phyloP scores from a whole-genome alignment of 2,329 filamentous ascomycete genomes.

The Coniella vitis region DNA sequence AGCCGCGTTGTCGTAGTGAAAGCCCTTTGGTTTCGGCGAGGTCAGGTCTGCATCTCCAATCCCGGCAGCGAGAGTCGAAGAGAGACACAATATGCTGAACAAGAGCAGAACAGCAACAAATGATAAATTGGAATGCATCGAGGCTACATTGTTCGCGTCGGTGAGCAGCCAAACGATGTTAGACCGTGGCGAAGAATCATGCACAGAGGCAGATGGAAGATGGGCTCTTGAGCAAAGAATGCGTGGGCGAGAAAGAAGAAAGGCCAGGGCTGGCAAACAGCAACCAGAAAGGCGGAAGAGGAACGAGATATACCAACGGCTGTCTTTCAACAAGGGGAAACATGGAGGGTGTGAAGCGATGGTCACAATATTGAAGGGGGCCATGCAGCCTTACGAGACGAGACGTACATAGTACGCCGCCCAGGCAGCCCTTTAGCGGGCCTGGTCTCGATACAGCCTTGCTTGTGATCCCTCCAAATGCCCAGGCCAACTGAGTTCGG shows the following conservation, averaged over 20 bases:
- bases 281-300: background rate
- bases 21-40: background rate
- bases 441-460: constrained; percentile 2
- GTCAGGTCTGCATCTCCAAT: background rate
- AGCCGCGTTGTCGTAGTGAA: background rate
- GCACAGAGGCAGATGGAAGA: background rate
- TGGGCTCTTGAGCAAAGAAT: constrained; percentile 1
- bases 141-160: constrained; percentile 11
- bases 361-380: no score
- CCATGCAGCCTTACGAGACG: constrained; percentile 8
- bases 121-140: constrained; percentile 11
- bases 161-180: constrained; percentile 4
- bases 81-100: constrained; percentile 1
- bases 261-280: background rate
- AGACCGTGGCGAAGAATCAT: constrained; percentile 5
- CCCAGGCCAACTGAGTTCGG: background rate
- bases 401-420: background rate
- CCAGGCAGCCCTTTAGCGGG: constrained; percentile 10
- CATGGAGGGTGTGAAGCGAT: no score
- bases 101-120: constrained; percentile 7
- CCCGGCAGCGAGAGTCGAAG: background rate
- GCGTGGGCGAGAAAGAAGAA: constrained; percentile 2
- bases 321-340: background rate
- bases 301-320: background rate
- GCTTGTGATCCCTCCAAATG: background rate